Base-by-base conservation (phyloP, 371 early-diverging fungal genomes). In the Conidiobolus incongruus region DNA sequence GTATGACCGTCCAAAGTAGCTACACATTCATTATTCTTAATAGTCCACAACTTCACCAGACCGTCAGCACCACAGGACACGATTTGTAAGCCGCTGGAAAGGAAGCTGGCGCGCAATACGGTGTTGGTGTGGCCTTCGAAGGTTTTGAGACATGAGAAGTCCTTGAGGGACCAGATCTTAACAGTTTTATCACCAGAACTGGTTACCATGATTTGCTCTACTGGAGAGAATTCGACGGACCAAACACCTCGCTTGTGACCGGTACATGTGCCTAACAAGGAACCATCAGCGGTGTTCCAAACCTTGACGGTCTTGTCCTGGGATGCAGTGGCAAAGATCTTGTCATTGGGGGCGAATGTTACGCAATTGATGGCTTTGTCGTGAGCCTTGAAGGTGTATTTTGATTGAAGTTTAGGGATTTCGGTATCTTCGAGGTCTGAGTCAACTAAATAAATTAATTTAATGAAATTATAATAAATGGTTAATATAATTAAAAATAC, bases 351-450 rank as follows among this genome's bases (percentile, higher is more conserved):
- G 2, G 93, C 72, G 22, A 98, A 68, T 23, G 81, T 70, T 22
- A 99, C 68, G 1, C 87, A 67, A 53, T 98, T 94, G 54, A 99
- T 91, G 54, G 96, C 96, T 62, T 90, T 92, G 24, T 91, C 96
- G 61, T 99, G 99, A 0, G 91, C 93, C 52, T 77, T 78, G 58
- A 86, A 70, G 17, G 91, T 95, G 53, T 73, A 93, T 26, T 69
- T 55, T 1, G 91, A 65, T 44, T 67, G 72, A 60, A 56, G 8
- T 4, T 8, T 3, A 26, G 26, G 26, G 26, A 26, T 26, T 26
- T 26, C 26, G 3, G 3, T 8, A 26, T 26, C 26, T 3, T 26
- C 26, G 8, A 26, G 26, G 28, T 22, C 29, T 4, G 40, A 10
- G 40, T 40, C 24, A 40, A 24, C n/a, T n/a, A n/a, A n/a, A n/a